These are phyloP conservation scores for Phialophora tarda DNA, from an alignment of 2,329 filamentous ascomycete genomes.

Conservation along the genomic window DNA sequence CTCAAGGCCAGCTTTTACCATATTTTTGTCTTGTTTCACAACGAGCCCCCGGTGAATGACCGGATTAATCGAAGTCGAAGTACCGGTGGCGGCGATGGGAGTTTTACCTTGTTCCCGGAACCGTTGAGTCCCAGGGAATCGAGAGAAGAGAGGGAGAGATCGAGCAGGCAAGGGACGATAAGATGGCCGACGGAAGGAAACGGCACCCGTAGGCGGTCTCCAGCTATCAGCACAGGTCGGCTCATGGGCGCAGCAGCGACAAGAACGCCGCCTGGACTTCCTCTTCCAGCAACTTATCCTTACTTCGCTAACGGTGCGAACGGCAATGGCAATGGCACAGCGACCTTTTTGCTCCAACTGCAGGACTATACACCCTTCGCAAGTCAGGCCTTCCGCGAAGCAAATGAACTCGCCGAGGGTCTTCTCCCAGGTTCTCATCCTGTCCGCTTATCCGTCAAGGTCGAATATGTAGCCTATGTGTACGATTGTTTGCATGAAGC, in stretches of 20 bases:
- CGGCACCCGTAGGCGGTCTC: conserved; percentile 49
- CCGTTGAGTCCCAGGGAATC: conserved; percentile 36
- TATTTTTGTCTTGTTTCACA: conserved; percentile 95
- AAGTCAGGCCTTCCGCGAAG: conserved; percentile 78
- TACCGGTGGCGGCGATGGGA: conserved; percentile 19
- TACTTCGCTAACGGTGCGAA: conserved; percentile 19
- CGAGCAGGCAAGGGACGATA: conserved; percentile 47
- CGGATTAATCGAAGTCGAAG: conserved; percentile 42
- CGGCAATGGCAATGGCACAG: conserved; percentile 48
- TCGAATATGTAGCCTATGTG: conserved; percentile 90
- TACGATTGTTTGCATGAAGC: conserved; percentile 90
- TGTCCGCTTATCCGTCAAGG: conserved; percentile 83
- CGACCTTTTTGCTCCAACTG: conserved; percentile 79
- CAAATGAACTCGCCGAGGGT: conserved; percentile 72
- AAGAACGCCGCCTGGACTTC: conserved; percentile 43
- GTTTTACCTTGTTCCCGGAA: conserved; percentile 37
- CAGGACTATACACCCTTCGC: conserved; percentile 80
- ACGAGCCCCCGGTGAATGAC: conserved; percentile 76
- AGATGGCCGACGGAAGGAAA: conserved; percentile 47
- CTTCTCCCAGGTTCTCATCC: conserved; percentile 88
- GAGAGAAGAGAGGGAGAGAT: conserved; percentile 15
- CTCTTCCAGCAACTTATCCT: conserved; percentile 27
- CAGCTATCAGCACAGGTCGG: conserved; percentile 61
- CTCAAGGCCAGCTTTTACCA: conserved; percentile 93
- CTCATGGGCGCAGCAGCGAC: conserved; percentile 55